Evolutionary conservation across 345 rosid genomes (phyloP), one percentile per base, ranked within the genome.

Genomic region (Nephelium lappaceum): DNA sequence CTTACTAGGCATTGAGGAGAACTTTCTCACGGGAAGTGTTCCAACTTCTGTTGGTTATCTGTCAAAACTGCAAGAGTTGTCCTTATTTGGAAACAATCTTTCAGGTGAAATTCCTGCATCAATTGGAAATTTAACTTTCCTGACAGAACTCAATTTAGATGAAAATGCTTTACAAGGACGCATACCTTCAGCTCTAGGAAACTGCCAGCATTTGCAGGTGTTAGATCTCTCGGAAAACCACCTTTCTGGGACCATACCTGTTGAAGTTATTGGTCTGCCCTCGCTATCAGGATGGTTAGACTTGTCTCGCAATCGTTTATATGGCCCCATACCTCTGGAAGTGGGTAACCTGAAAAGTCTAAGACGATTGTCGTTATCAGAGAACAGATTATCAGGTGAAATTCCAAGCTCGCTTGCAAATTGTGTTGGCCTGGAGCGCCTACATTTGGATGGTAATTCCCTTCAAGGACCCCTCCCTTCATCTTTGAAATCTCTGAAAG

Each of bases 91-190:
- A 65, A 84, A 84, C 72, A 67, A 21, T 55, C 73, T 84, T 42
- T 88, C 87, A 0, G 88, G 91, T 49, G 86, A 87, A 60, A 72
- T 88, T 71, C 88, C 86, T n/a, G 63, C 68, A 21, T 82, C 87
- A 11, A 73, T 89, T 55, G 89, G 85, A 67, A 89, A 82, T 73
- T 73, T 85, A 61, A 75, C 86, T 77, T 81, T 42, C 24, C 31
- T 87, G 75, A 80, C 81, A 4, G 81, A 75, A 61, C 79, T 83
- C 19, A 36, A 51, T 6, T 72, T 83, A 23, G 1, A 8, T 5
- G 63, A 45, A 15, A 88, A 88, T 62, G 80, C 64, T 42, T 55
- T 85, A 45, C 25, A 79, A 0, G 92, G 90, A 36, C 82, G 74
- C 24, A 85, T 87, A 51, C 90, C 92, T 39, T 76, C 77, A 55